Evolutionary conservation across 2,329 filamentous ascomycete species (phyloP).

Genomic region (Trichoderma gracile): DNA sequence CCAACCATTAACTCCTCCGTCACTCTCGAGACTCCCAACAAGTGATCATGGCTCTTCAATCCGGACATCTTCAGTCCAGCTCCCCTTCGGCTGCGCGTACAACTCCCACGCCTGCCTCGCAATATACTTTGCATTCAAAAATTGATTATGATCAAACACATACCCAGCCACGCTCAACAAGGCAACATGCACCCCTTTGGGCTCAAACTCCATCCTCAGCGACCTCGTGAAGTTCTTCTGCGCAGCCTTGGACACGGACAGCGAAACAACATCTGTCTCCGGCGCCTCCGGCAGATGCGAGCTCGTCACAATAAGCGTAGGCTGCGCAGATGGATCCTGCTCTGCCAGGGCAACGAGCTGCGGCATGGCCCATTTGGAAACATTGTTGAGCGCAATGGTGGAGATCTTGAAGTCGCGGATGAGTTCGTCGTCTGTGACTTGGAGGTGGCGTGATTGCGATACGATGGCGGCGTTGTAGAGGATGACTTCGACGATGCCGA

Average conservation of each 20-base stretch:
- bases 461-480: conserved; percentile 56
- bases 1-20: too few species aligned
- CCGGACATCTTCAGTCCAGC: conserved; percentile 20
- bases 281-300: conserved; percentile 50
- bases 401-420: conserved; percentile 53
- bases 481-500: conserved; percentile 49
- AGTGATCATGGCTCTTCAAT: conserved; percentile 5
- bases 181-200: conserved; percentile 48
- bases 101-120: conserved; percentile 28
- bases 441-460: conserved; percentile 43
- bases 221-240: conserved; percentile 53
- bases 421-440: conserved; percentile 46
- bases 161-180: conserved; percentile 48
- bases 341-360: conserved; percentile 40
- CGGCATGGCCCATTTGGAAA: conserved; percentile 50
- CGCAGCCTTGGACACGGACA: conserved; percentile 53
- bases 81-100: conserved; percentile 26
- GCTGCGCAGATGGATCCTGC: conserved; percentile 37
- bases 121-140: conserved; percentile 29
- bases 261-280: conserved; percentile 48
- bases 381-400: conserved; percentile 49
- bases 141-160: conserved; percentile 24
- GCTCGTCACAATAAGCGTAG: conserved; percentile 52
- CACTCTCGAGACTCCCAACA: too few species aligned
- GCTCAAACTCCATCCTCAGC: conserved; percentile 42